Evolutionary conservation across 164 flowering plant genomes (phyloP).

Genomic region (Cinnamomum chago): DNA sequence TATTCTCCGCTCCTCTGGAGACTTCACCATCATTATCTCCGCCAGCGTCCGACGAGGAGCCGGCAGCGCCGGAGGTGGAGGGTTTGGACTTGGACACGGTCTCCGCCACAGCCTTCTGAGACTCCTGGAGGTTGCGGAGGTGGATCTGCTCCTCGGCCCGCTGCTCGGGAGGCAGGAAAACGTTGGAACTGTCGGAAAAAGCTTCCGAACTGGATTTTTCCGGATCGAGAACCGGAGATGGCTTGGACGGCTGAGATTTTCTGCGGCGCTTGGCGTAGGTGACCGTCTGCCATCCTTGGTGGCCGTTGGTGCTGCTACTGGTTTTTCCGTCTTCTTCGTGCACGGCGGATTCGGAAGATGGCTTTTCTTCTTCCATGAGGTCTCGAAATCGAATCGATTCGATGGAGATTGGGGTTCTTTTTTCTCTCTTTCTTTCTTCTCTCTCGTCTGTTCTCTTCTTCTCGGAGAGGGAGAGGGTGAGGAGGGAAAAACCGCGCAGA

Average conservation of each 20-base stretch:
- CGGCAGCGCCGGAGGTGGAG: conserved; percentile 6
- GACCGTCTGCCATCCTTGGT: conserved; percentile 92
- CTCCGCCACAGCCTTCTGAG: conserved; percentile 24
- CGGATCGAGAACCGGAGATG: conserved; percentile 1
- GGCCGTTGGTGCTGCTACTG: background rate
- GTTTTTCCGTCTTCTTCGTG: background rate
- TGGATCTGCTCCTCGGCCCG: conserved; percentile 33
- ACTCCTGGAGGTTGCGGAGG: conserved; percentile 21
- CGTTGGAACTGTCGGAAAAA: conserved; percentile 14
- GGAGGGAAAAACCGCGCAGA: background rate
- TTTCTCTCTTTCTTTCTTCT: background rate
- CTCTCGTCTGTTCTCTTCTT: background rate
- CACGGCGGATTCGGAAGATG: background rate
- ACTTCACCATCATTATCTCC: conserved; percentile 7
- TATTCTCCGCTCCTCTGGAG: conserved; percentile 15
- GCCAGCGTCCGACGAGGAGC: conserved; percentile 9
- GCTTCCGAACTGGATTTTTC: background rate
- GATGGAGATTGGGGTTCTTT: background rate
- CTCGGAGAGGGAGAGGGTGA: background rate
- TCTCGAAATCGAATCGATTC: background rate
- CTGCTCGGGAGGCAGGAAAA: conserved; percentile 35
- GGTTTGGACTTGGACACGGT: conserved; percentile 1
- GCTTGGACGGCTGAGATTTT: conserved; percentile 8
- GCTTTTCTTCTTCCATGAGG: background rate
- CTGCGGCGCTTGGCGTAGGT: conserved; percentile 50